These are phyloP conservation scores for Scytalidium sp. DNA, from an alignment of 2,329 filamentous ascomycete species.

Conservation along the genomic window DNA sequence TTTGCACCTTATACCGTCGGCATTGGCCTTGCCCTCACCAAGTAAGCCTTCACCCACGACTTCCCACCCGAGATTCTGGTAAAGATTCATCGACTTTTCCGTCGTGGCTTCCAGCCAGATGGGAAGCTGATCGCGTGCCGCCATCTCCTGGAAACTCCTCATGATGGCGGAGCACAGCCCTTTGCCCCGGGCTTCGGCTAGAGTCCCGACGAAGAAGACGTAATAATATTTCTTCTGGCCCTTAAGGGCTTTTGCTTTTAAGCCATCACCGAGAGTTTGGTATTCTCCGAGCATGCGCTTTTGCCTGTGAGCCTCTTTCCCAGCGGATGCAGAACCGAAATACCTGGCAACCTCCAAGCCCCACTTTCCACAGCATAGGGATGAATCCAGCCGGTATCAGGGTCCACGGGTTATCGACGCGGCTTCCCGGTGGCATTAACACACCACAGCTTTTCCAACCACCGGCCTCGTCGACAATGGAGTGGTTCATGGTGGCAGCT, in stretches of 20 bases:
- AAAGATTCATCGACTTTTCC: constrained; percentile 8
- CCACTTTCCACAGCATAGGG: constrained; percentile 16
- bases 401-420: constrained; percentile 14
- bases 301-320: not conserved
- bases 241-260: constrained; percentile 7
- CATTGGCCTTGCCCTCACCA: constrained; percentile 13
- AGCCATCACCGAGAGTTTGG: constrained; percentile 5
- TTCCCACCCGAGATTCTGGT: constrained; percentile 15
- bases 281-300: constrained; percentile 16
- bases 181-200: constrained; percentile 3
- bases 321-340: not conserved
- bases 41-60: constrained; percentile 11
- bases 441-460: constrained; percentile 13
- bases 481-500: constrained; percentile 16
- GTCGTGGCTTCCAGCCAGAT: constrained; percentile 19
- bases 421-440: constrained; percentile 13
- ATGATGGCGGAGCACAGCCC: constrained; percentile 13
- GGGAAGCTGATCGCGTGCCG: constrained; percentile 8
- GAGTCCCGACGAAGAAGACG: constrained; percentile 16
- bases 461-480: constrained; percentile 10
- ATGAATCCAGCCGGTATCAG: constrained; percentile 15
- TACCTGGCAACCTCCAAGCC: constrained; percentile 5
- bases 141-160: constrained; percentile 9
- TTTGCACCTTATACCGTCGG: constrained; percentile 5
- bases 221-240: constrained; percentile 14